Conservation (phyloP, 176 grass and related monocot genomes). For the Pontederia paniculata region DNA sequence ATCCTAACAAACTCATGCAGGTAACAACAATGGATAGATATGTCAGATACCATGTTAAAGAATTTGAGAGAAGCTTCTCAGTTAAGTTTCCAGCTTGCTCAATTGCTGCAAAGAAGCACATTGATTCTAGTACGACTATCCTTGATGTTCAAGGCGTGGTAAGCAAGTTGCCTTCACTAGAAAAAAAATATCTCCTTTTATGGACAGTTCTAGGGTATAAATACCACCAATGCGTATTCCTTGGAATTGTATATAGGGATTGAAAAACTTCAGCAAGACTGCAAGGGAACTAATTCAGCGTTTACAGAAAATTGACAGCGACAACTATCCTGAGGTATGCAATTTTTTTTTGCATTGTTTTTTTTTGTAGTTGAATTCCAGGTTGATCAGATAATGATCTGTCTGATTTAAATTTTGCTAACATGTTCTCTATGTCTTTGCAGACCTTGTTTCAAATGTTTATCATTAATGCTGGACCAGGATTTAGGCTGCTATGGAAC, state of each 20-base stretch:
- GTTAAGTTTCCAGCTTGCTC: slow-evolving; percentile 17
- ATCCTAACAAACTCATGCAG: slow-evolving; percentile 17
- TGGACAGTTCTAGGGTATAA: background rate
- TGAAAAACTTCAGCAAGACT: slow-evolving; percentile 18
- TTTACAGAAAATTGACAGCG: slow-evolving; percentile 17
- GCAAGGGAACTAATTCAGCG: slow-evolving; percentile 14
- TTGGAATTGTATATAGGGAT: background rate
- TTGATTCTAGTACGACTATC: slow-evolving; percentile 17
- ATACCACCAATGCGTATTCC: background rate
- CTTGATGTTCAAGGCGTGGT: slow-evolving; percentile 16
- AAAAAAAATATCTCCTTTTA: background rate
- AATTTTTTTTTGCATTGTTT: too few species aligned
- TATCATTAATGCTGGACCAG: slow-evolving; percentile 14
- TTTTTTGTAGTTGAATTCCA: background rate
- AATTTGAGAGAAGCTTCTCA: slow-evolving; percentile 12
- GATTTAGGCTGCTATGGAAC: slow-evolving; percentile 16
- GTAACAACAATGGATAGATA: slow-evolving; percentile 15
- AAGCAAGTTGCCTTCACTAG: background rate
- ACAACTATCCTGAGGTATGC: slow-evolving; percentile 15
- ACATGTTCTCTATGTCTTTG: background rate
- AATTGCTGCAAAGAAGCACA: slow-evolving; percentile 11
- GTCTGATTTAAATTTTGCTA: too few species aligned
- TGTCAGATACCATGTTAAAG: slow-evolving; percentile 12
- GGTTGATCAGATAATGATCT: background rate
- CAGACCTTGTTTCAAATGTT: slow-evolving; percentile 15